Base-by-base conservation (phyloP, 1,284 basidiomycete species). In the Puccinia brachypodii region DNA sequence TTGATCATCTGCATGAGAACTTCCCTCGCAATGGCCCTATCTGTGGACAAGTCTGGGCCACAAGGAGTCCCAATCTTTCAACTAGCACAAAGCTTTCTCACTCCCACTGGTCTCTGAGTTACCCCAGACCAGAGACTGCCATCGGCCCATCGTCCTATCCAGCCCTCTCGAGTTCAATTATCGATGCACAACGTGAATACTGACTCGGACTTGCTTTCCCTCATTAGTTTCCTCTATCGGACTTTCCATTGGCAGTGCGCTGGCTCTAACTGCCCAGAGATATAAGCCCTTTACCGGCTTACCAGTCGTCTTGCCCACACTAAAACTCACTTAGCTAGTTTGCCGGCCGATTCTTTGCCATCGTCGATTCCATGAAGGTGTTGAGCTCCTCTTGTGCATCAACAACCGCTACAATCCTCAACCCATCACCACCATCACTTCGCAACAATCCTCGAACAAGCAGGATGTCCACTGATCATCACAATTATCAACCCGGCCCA, bases 401-500 rank as follows among this genome's bases (percentile, higher is more conserved):
- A n/a, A 7, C 64, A 42, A 68, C 40, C 7, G 64, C 64, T 28
- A 40, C 38, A 42, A 44, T 68, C 22, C 40, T 9, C 11, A 68
- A 44, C 64, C n/a, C 6, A 42, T 44, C 40, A 28, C 64, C 40
- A n/a, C 22, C 64, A 68, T 68, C 38, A 7, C 64, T 68, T n/a
- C 3, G 53, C 28, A 56, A 25, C n/a, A 22, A 25, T 4, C 3
- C n/a, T 4, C 25, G n/a, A 3, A n/a, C 36, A n/a, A 72, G 13
- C 36, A 53, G 7, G 14, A 73, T 73, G 71, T 31, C 71, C 16
- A 56, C 71, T 36, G 71, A 73, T 56, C 71, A 73, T 53, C 64
- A 68, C 40, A 28, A 28, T 28, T 68, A 44, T 40, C 71, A 53
- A 73, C 22, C 71, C 16, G 71, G 71, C n/a, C 71, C 53, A 73